Base-by-base conservation (phyloP, 139 green algal genomes). In the Chlamydomonas schloesseri region DNA sequence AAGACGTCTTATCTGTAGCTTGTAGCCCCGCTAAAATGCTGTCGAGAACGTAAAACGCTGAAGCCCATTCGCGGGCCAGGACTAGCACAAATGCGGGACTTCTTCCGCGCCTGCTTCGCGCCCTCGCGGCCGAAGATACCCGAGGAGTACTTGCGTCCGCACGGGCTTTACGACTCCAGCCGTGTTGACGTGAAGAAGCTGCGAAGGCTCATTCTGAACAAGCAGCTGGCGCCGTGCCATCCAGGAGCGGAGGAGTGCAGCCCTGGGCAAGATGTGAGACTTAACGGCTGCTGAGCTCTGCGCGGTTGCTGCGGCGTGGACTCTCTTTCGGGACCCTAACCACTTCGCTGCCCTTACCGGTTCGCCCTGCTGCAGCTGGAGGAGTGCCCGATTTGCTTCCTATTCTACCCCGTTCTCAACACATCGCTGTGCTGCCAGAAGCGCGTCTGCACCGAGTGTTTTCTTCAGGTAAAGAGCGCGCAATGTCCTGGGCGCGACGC, bases 321-420 rank as follows among this genome's bases (percentile, higher is more conserved):
- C 9, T 72, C 1, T 28, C 15, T 58, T 31, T 23, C 33, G 57
- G n/a, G 15, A 60, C 55, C 55, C 20, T 60, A 21, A 24, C 20
- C 18, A 60, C 3, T 60, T 2, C 10, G 55, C 17, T n/a, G n/a
- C n/a, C n/a, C n/a, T 58, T 31, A 1, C 17, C 79, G 3, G 15
- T 78, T 14, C 14, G 28, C 28, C 67, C 17, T 14, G 6, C 9
- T 26, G 90, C 83, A 83, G 68, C 33, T 91, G 47, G 90, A 94
- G 37, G 92, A 95, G 62, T 96, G 94, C 70, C 93, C 94, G 24
- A 96, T 96, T 11, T 96, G 94, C 87, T 90, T 93, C 33, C 85
- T 93, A 2, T 60, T 88, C 53, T 96, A 94, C 34, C 94, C 91
- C 3, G 70, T 90, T 20, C 47, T 96, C 1, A 96, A 96, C 87